A percentile compares a stretch with the other conserved stretches of the same genome.
Conservation (phyloP, 495 filamentous ascomycete genomes). For the Aspergillus campestris region DNA sequence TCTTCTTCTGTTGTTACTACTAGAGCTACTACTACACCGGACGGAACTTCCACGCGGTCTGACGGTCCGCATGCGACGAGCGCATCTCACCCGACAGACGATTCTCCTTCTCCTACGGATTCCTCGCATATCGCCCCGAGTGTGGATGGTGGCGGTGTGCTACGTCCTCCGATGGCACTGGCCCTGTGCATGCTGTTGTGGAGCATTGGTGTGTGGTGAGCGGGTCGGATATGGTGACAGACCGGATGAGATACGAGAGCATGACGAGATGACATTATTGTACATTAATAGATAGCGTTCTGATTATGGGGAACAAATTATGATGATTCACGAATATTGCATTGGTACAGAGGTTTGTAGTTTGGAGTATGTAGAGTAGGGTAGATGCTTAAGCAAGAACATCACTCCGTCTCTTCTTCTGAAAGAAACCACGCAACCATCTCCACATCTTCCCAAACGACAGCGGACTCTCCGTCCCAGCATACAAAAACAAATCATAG, state of each 20-base stretch:
- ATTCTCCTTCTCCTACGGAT: background rate
- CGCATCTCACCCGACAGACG: too few species aligned
- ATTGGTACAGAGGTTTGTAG: too few species aligned
- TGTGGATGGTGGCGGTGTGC: constrained; percentile 6
- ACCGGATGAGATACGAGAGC: constrained; percentile 2
- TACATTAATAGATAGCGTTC: background rate
- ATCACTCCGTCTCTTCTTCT: constrained; percentile 3
- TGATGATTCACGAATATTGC: too few species aligned
- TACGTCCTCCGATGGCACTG: constrained; percentile 4
- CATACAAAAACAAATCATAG: constrained; percentile 55
- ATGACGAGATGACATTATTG: constrained; percentile 1
- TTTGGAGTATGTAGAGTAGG: too few species aligned
- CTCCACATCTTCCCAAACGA: constrained; percentile 48
- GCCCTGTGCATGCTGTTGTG: constrained; percentile 15
- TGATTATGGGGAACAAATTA: too few species aligned
- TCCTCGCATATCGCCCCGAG: constrained; percentile 12
- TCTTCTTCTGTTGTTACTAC: too few species aligned
- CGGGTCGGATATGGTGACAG: background rate
- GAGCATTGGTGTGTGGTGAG: constrained; percentile 11
- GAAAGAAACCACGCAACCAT: constrained; percentile 17
- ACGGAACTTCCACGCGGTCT: too few species aligned
- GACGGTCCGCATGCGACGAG: background rate
- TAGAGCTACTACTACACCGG: too few species aligned
- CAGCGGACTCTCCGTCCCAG: constrained; percentile 45
- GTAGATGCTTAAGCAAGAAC: background rate